Evolutionary conservation across 78 protist species (phyloP), one percentile per base, ranked within the genome.

Genomic region (Emiliania huxleyi): DNA sequence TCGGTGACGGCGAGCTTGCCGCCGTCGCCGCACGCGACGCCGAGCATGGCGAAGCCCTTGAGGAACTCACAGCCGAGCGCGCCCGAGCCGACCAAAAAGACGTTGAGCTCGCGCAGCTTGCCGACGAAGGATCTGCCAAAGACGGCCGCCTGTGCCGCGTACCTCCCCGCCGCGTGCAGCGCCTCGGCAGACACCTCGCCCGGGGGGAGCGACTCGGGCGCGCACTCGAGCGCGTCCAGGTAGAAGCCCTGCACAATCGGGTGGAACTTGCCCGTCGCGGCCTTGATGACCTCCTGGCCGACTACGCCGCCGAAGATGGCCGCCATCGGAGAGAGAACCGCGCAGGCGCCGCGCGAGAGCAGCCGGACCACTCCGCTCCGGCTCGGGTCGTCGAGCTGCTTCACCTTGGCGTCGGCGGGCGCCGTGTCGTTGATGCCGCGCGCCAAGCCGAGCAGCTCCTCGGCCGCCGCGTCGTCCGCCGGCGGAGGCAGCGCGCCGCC

Each of bases 51-150:
- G 48, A 94, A 97, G 95, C 91, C 94, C 95, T 99, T 99, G 81
- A 98, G 62, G 90, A 97, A 69, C 94, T 99, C 99, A 91, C 99
- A 99, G 42, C 99, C 99, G 46, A 99, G 96, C 15, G 99, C 99
- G 26, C 99, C 99, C 4, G 99, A 97, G 42, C 99, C 99, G n/a
- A 99, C 99, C n/a, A 96, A 19, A 75, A 96, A 96, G 79, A 35
- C 55, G 19, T 2, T 6, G 21, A 49, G 22, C 23, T 1, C 44
- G 26, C 3, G 18, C n/a, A 94, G 91, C 48, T 1, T 0, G 22
- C 0, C 35, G 37, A 5, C 44, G 40, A 22, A 1, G 29, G 55
- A 46, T 0, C 3, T 12, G 40, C 96, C 96, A n/a, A 89, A 92
- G 26, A 95, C 91, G 1, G 69, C 52, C 6, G 84, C 48, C 89